Percentiles rank a stretch among this genome's conserved stretches.
Evolutionary conservation across 352 stramenopile genomes (phyloP).

Genomic region (Blastocystis sp.): DNA sequence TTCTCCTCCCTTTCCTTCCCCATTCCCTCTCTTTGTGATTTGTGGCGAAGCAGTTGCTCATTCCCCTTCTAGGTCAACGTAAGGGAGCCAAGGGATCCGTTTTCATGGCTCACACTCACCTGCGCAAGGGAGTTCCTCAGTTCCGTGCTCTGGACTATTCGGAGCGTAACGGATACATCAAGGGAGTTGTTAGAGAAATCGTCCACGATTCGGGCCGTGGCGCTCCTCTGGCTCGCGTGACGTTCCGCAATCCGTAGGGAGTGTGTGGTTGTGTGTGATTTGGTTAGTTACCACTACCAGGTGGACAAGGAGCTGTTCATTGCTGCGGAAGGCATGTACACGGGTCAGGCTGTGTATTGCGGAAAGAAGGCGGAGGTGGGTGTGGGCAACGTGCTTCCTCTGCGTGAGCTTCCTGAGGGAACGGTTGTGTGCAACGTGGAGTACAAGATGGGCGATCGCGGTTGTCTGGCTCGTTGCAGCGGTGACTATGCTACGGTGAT

Average conservation of each 20-base stretch:
- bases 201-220: constrained; percentile 93
- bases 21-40: too few species aligned
- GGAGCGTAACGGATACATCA: constrained; percentile 86
- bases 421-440: constrained; percentile 98
- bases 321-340: too few species aligned
- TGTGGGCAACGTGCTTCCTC: constrained; percentile 90
- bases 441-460: constrained; percentile 81
- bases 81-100: constrained; percentile 73
- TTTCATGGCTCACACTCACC: constrained; percentile 74
- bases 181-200: constrained; percentile 96
- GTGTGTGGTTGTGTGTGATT: neutral
- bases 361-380: too few species aligned
- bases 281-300: constrained; percentile 69
- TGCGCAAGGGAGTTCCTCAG: constrained; percentile 75
- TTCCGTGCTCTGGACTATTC: constrained; percentile 80
- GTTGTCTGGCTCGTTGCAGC: constrained; percentile 84
- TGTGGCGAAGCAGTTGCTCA: constrained; percentile 66
- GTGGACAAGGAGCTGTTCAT: constrained; percentile 68
- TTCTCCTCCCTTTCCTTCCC: too few species aligned
- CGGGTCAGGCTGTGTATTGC: too few species aligned
- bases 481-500: constrained; percentile 96
- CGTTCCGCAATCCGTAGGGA: constrained; percentile 75
- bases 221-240: constrained; percentile 85
- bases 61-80: constrained; percentile 58
- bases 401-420: constrained; percentile 86